Evolutionary conservation across 2,329 filamentous ascomycete genomes (phyloP).

Genomic region (Taxawa tesnikishii): DNA sequence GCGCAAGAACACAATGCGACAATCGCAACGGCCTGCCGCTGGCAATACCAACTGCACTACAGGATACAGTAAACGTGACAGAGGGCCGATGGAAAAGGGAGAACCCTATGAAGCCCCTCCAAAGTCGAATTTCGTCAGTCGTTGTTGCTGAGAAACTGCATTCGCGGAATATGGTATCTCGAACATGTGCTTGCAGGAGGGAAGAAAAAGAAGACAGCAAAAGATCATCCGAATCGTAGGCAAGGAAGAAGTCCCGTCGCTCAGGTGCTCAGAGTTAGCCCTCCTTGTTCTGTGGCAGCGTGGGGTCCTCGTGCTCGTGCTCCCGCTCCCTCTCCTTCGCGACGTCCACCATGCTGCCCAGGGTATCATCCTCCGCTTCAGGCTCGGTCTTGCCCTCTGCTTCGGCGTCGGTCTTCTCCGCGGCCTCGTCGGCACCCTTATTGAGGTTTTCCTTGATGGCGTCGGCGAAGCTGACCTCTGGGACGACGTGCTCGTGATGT

Average conservation of each 20-base stretch:
- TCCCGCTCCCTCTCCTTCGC: conserved; percentile 2
- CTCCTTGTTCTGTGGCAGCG: no score
- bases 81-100: no score
- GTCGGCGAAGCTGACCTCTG: conserved; percentile 6
- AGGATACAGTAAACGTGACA: no score
- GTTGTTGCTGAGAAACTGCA: no score
- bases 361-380: conserved; percentile 2
- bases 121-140: no score
- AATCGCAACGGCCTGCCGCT: no score
- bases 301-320: not conserved
- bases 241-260: no score
- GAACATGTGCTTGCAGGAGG: conserved; percentile 1
- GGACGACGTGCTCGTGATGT: conserved; percentile 1
- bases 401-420: conserved; percentile 12
- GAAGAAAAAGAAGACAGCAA: not conserved
- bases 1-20: no score
- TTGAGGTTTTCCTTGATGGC: conserved; percentile 6
- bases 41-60: no score
- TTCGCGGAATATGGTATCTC: not conserved
- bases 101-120: not conserved
- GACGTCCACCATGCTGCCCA: conserved; percentile 4
- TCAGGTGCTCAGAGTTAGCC: no score
- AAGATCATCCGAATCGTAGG: conserved; percentile 4
- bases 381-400: not conserved
- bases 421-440: conserved; percentile 6